These are phyloP conservation scores for Rhodotorula mucilaginosa DNA, from an alignment of 1,284 basidiomycete genomes.

Conservation along the genomic window DNA sequence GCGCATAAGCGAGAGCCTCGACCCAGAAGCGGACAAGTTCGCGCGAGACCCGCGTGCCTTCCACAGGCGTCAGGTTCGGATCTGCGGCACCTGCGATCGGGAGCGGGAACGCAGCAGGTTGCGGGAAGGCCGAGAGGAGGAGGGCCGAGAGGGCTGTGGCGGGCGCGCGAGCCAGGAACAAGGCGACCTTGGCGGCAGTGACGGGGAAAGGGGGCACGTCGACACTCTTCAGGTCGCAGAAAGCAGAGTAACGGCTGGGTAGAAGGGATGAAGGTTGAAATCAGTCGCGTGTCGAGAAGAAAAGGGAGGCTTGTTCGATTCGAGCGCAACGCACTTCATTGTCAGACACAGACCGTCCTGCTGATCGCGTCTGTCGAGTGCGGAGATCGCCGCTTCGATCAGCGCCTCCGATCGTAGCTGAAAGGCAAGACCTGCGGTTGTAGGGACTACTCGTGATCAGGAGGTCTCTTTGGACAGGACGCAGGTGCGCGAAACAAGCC, in stretches of 20 bases:
- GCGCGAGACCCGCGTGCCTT: constrained; percentile 17
- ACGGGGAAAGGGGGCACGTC: constrained; percentile 28
- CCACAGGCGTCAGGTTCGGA: constrained; percentile 4
- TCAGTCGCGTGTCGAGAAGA: too few relatives aligned
- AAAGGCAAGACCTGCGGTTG: neutral
- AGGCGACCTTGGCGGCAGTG: constrained; percentile 12
- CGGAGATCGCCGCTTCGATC: constrained; percentile 9
- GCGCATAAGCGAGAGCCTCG: constrained; percentile 24
- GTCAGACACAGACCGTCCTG: constrained; percentile 13
- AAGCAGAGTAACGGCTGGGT: constrained; percentile 24
- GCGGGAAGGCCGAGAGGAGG: constrained; percentile 2
- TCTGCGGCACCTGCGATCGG: neutral
- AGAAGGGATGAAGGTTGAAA: too few relatives aligned
- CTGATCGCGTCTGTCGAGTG: constrained; percentile 7
- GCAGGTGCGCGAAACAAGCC: neutral
- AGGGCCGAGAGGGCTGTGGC: neutral
- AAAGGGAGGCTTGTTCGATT: neutral
- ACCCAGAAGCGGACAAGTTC: constrained; percentile 27
- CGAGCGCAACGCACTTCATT: constrained; percentile 20
- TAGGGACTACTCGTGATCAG: neutral
- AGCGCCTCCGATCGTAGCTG: constrained; percentile 8
- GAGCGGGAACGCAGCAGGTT: neutral
- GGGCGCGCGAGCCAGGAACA: constrained; percentile 22
- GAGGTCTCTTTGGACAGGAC: neutral
- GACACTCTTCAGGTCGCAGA: constrained; percentile 5